Evolutionary conservation across 768 basidiomycete species (phyloP).

Genomic region (Hemileccinum rubropunctum): DNA sequence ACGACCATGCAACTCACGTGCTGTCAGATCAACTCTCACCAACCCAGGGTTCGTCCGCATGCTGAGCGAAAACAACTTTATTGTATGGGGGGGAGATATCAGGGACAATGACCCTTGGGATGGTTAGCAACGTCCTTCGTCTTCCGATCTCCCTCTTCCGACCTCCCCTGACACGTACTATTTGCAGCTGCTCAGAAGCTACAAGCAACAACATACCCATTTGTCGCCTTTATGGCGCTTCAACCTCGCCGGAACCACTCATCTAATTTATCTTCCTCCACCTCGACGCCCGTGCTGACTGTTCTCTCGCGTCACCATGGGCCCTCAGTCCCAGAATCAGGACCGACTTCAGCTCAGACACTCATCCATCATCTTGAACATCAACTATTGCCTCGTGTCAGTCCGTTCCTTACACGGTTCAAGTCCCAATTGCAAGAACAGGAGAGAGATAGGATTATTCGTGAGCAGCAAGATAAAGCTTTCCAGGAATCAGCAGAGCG

Average conservation of each 20-base stretch:
- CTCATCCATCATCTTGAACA: constrained; percentile 66
- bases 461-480: constrained; percentile 81
- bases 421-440: constrained; percentile 48
- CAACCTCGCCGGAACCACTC: constrained; percentile 60
- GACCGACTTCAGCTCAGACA: constrained; percentile 59
- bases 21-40: constrained; percentile 65
- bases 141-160: too few relatives aligned
- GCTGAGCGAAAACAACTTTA: constrained; percentile 68
- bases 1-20: neutral
- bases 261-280: constrained; percentile 33
- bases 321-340: constrained; percentile 44
- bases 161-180: constrained; percentile 1
- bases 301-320: constrained; percentile 88
- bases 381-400: constrained; percentile 78
- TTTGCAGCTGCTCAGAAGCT: constrained; percentile 63
- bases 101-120: constrained; percentile 80
- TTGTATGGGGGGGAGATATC: constrained; percentile 94
- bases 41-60: constrained; percentile 66
- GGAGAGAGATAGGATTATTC: constrained; percentile 55
- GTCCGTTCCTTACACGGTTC: constrained; percentile 68
- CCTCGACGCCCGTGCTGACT: constrained; percentile 55
- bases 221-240: constrained; percentile 87
- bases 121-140: constrained; percentile 36
- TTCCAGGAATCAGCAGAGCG: constrained; percentile 61
- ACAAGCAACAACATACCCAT: constrained; percentile 88